phyloP scores from a whole-genome alignment of 2,329 filamentous ascomycete species.

The Pseudopyricularia javanii region DNA sequence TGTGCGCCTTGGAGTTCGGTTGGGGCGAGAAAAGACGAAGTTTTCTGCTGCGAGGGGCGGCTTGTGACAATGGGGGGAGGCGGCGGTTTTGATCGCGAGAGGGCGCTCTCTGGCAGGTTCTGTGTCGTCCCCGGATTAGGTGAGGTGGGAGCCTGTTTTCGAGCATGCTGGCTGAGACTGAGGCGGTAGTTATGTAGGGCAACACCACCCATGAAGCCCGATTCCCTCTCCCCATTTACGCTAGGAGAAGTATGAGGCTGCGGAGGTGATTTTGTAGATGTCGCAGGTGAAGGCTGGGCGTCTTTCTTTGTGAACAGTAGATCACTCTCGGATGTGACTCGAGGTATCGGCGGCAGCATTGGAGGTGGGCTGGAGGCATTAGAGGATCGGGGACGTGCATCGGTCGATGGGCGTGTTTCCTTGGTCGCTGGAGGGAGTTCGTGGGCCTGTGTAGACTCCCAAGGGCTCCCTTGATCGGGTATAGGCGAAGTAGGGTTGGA shows the following conservation, averaged over 20 bases:
- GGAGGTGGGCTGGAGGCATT: slow-evolving; percentile 28
- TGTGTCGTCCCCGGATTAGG: slow-evolving; percentile 5
- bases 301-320: background rate
- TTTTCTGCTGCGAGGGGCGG: slow-evolving; percentile 16
- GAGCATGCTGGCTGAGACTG: slow-evolving; percentile 12
- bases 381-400: slow-evolving; percentile 21
- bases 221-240: slow-evolving; percentile 13
- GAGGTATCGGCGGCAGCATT: slow-evolving; percentile 35
- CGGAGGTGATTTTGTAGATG: slow-evolving; percentile 8
- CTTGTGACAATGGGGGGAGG: slow-evolving; percentile 23
- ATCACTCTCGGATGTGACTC: slow-evolving; percentile 30
- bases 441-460: slow-evolving; percentile 24
- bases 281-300: slow-evolving; percentile 3
- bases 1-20: slow-evolving; percentile 30
- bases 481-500: slow-evolving; percentile 43
- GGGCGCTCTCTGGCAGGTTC: slow-evolving; percentile 12
- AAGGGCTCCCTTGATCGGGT: slow-evolving; percentile 28
- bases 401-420: slow-evolving; percentile 22
- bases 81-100: slow-evolving; percentile 17
- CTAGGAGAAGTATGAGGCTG: slow-evolving; percentile 8
- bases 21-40: slow-evolving; percentile 34
- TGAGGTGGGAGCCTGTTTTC: slow-evolving; percentile 2
- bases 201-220: slow-evolving; percentile 42
- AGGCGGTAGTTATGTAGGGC: slow-evolving; percentile 38
- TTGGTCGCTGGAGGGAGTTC: slow-evolving; percentile 27